A percentile compares a stretch with the other conserved stretches of the same genome.
These are phyloP conservation scores for Candida coleopterorum DNA, from an alignment of 805 yeast genomes.

Conservation along the genomic window DNA sequence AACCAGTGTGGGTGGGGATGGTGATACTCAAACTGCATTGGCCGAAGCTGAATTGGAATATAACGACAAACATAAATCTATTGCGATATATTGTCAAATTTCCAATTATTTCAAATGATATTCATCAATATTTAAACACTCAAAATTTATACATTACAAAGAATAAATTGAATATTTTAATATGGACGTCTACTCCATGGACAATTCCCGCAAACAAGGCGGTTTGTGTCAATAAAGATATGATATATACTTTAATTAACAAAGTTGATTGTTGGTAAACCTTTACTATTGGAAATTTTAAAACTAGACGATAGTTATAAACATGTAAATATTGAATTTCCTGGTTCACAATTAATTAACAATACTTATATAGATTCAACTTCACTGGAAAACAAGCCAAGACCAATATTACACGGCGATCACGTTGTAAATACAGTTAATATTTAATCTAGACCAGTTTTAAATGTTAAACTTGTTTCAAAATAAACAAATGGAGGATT, in stretches of 20 bases:
- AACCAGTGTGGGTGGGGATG: slow-evolving; percentile 98
- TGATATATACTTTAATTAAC: slow-evolving; percentile 50
- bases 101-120: slow-evolving; percentile 30
- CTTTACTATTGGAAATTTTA: slow-evolving; percentile 38
- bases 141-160: not conserved
- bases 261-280: slow-evolving; percentile 52
- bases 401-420: slow-evolving; percentile 70
- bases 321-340: slow-evolving; percentile 9
- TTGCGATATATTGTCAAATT: slow-evolving; percentile 66
- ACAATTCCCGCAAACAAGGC: slow-evolving; percentile 87
- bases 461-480: too few species aligned
- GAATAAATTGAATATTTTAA: slow-evolving; percentile 32
- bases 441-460: too few species aligned
- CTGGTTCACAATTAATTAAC: slow-evolving; percentile 23
- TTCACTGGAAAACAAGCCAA: slow-evolving; percentile 12
- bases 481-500: too few species aligned
- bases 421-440: too few species aligned
- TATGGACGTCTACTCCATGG: slow-evolving; percentile 99
- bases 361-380: slow-evolving; percentile 34
- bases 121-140: slow-evolving; percentile 1
- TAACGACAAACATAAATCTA: slow-evolving; percentile 62
- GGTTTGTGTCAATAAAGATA: slow-evolving; percentile 58
- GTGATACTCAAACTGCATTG: slow-evolving; percentile 87
- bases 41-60: slow-evolving; percentile 97
- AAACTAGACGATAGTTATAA: slow-evolving; percentile 20